Conservation (phyloP, 1,284 basidiomycete species). For the Sparassis latifolia region DNA sequence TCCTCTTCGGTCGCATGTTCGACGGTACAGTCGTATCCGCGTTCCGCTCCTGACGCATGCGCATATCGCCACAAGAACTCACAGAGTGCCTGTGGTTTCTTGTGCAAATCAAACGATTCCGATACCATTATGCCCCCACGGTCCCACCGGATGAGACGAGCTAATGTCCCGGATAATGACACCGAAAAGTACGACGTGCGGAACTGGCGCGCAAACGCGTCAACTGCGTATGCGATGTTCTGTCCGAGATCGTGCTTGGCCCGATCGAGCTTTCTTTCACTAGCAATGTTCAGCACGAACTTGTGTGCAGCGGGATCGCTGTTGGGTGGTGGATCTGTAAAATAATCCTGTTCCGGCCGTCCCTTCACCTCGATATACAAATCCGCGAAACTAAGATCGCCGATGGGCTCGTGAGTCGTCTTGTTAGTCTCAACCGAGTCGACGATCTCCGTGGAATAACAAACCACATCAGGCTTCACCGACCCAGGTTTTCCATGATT, state of each 20-base stretch:
- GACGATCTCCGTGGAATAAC: too few species aligned
- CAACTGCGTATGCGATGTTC: slow-evolving; percentile 6
- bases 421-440: not conserved
- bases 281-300: slow-evolving; percentile 1
- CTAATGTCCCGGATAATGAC: not conserved
- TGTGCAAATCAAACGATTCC: slow-evolving; percentile 6
- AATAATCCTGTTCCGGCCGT: not conserved
- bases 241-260: slow-evolving; percentile 3
- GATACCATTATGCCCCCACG: slow-evolving; percentile 7
- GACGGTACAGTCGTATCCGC: slow-evolving; percentile 10
- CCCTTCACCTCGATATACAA: slow-evolving; percentile 4
- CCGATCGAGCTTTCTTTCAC: not conserved
- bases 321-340: slow-evolving; percentile 1
- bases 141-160: slow-evolving; percentile 10
- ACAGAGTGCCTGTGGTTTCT: slow-evolving; percentile 5
- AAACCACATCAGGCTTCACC: too few species aligned
- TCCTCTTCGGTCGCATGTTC: not conserved
- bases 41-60: not conserved
- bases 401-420: not conserved
- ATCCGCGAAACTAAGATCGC: slow-evolving; percentile 1
- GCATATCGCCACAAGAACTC: not conserved
- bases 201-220: slow-evolving; percentile 6
- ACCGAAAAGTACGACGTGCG: slow-evolving; percentile 7
- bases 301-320: not conserved
- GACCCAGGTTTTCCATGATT: too few species aligned